Conservation (phyloP, 2,329 filamentous ascomycete genomes). For the Fusarium guadeloupense region DNA sequence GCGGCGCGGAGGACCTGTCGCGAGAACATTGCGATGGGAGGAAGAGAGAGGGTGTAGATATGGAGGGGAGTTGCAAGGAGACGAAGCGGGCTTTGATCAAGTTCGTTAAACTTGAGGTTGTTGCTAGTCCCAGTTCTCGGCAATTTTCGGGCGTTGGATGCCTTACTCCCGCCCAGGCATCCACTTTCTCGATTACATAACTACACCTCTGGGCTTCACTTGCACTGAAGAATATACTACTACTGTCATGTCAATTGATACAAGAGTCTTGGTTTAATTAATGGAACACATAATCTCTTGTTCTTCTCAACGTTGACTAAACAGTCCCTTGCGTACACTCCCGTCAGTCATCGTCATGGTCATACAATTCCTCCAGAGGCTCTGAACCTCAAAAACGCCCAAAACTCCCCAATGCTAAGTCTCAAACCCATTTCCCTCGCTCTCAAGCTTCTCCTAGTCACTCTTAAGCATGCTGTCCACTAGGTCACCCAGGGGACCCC, state of each 20-base stretch:
- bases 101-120: constrained; percentile 47
- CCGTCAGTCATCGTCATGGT: constrained; percentile 26
- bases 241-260: neutral
- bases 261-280: neutral
- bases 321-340: neutral
- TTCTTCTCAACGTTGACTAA: neutral
- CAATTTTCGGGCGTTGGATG: constrained; percentile 55
- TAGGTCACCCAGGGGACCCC: constrained; percentile 92
- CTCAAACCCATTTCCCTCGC: constrained; percentile 10
- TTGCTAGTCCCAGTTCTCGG: constrained; percentile 47
- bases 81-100: constrained; percentile 28
- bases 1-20: constrained; percentile 67
- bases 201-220: neutral
- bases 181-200: constrained; percentile 49
- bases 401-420: constrained; percentile 34
- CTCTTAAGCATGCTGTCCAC: constrained; percentile 98
- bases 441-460: constrained; percentile 64
- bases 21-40: constrained; percentile 64
- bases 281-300: neutral
- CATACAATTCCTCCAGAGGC: constrained; percentile 29
- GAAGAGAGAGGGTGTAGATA: constrained; percentile 7
- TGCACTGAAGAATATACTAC: neutral
- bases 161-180: constrained; percentile 52
- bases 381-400: constrained; percentile 19
- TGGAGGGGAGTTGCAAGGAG: constrained; percentile 32